Conservation (phyloP, 202 grass and related monocot species). For the Hordeum pubiflorum region DNA sequence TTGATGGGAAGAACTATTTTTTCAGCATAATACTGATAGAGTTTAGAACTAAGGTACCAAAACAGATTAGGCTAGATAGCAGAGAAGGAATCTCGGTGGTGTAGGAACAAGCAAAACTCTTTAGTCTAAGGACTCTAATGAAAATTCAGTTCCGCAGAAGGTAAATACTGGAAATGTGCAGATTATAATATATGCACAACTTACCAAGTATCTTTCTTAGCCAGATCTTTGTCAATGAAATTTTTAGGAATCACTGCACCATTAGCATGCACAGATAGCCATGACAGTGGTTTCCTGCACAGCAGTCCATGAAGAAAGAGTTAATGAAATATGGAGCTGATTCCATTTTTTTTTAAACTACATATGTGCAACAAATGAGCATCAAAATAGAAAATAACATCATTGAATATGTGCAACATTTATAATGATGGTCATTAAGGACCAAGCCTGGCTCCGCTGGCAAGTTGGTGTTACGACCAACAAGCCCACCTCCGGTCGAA, state of each 20-base stretch:
- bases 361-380: background rate
- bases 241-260: conserved; percentile 52
- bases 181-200: background rate
- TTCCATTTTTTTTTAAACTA: no score
- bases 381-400: background rate
- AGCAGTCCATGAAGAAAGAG: background rate
- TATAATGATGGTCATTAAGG: no score
- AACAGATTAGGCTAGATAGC: background rate
- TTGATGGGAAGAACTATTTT: background rate
- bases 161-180: background rate
- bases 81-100: background rate
- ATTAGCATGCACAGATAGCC: conserved; percentile 85
- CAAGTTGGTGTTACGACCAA: no score
- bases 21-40: background rate
- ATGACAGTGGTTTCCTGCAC: conserved; percentile 70
- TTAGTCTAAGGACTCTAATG: no score
- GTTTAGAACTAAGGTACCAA: background rate
- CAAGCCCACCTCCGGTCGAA: no score
- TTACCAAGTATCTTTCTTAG: conserved; percentile 73
- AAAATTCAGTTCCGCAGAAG: background rate
- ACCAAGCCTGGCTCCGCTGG: background rate
- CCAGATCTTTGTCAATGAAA: conserved; percentile 59
- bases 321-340: background rate
- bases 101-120: background rate
- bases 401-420: background rate